Base-by-base conservation (phyloP, 2,329 filamentous ascomycete species). In the Thelonectria blattea region DNA sequence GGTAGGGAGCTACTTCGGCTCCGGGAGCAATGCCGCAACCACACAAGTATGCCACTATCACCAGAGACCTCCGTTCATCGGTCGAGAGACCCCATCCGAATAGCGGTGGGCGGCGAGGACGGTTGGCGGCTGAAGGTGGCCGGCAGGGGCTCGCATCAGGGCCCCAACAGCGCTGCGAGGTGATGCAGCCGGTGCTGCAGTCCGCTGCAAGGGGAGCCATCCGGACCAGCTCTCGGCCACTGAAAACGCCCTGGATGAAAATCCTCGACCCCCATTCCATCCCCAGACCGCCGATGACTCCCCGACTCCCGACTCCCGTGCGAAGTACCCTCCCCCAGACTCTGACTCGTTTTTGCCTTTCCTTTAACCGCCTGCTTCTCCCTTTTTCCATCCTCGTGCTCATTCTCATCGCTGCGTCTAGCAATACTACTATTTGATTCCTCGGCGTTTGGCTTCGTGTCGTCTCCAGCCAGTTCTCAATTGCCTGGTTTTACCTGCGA, bases 281-380 rank as follows among this genome's bases (percentile, higher is more conserved):
- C 22, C 58, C 60, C 48, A 65, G 65, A 61, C 68, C 68, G 68
- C 68, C 68, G 68, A 69, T 60, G 68, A 69, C 68, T 69, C 68
- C 45, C 66, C 68, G 68, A 70, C 65, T 70, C 54, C 68, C 68
- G 68, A 60, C 51, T 56, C 50, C 58, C 48, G 53, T 60, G n/a
- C n/a, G n/a, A n/a, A n/a, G n/a, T n/a, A 58, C 46, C 32, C 48
- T 57, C 42, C 49, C 52, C 51, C 48, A 54, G 52, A 51, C 52
- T 61, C 48, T 64, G 65, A 59, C 58, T 66, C 41, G 58, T 48
- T 61, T 50, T 41, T 45, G 52, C 56, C 43, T 37, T 49, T 49
- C 54, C 46, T 61, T 56, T 47, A 52, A 48, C 37, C 41, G 45
- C n/a, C 14, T 37, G 18, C 24, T 42, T 52, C 34, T 50, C 60